Base-by-base conservation (phyloP, 148 eudicot genomes). In the Silene latifolia region DNA sequence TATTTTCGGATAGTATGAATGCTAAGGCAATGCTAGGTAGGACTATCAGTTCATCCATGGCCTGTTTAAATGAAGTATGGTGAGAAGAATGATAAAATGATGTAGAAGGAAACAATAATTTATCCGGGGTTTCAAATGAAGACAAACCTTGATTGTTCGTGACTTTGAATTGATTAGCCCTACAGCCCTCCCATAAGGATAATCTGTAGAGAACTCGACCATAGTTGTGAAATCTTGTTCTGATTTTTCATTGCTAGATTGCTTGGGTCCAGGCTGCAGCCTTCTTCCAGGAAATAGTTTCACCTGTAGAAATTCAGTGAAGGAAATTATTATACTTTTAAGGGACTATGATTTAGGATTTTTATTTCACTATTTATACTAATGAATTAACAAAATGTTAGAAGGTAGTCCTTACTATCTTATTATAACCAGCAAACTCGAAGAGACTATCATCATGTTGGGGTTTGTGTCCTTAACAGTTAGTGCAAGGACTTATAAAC, bases 1-100 rank as follows among this genome's bases (percentile, higher is more conserved):
- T 32, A 48, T 81, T 81, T 7, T 67, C 18, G 20, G 29, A 67
- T 7, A 67, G 56, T 46, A 67, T 19, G 71, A 67, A 67, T 44
- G 71, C 27, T 67, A 67, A 67, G 71, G 71, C 71, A 67, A 44
- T 42, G 54, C 56, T 23, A 21, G 71, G 54, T n/a, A 67, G 56
- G 51, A 19, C 24, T 19, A 67, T 0, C 7, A 25, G 42, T 44
- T 67, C 71, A 67, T 67, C 56, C 8, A 67, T 18, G 11, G 18
- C 48, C 71, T 67, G 71, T 3, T 42, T 14, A 44, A 42, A 65
- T 65, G 18, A 65, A 65, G 20, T 18, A 29, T 7, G 19, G 9
- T 64, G 1, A 32, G 20, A 65, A 35, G 21, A 65, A 21, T 44
- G 54, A 44, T 42, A 42, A 23, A 67, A 42, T 63, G 13, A 9